A percentile compares a stretch with the other conserved stretches of the same genome.
These are phyloP conservation scores for Triticum dicoccoides DNA, from an alignment of 176 grass and related monocot genomes.

Conservation along the genomic window DNA sequence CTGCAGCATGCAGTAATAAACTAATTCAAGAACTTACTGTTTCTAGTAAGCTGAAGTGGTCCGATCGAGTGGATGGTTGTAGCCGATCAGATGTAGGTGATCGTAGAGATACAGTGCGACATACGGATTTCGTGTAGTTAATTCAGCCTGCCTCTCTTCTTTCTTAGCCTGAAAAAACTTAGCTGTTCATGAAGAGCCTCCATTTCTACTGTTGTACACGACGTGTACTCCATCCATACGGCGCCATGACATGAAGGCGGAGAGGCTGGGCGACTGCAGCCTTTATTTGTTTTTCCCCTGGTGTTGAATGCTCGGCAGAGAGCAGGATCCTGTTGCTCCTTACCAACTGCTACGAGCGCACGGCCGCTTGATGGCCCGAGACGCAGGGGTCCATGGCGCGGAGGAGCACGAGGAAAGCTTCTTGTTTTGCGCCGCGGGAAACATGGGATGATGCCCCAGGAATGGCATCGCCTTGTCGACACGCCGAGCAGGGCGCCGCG, in stretches of 20 bases:
- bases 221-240: too few relatives aligned
- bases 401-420: background rate
- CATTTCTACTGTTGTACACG: too few relatives aligned
- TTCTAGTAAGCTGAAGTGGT: background rate
- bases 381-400: too few relatives aligned
- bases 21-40: too few relatives aligned
- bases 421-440: background rate
- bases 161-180: too few relatives aligned
- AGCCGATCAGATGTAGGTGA: background rate
- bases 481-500: background rate
- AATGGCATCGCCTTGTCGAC: background rate
- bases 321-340: background rate
- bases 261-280: background rate
- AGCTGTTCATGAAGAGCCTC: too few relatives aligned
- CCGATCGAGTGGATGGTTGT: background rate
- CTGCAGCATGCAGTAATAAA: too few relatives aligned
- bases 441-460: background rate
- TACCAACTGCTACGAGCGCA: background rate
- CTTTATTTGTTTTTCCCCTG: background rate
- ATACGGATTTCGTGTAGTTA: too few relatives aligned
- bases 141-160: too few relatives aligned
- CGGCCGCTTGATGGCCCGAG: background rate
- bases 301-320: background rate
- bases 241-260: background rate
- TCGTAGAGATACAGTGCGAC: background rate